phyloP scores from a whole-genome alignment of 202 grass and related monocot species.

The Schoenoplectus triqueter region DNA sequence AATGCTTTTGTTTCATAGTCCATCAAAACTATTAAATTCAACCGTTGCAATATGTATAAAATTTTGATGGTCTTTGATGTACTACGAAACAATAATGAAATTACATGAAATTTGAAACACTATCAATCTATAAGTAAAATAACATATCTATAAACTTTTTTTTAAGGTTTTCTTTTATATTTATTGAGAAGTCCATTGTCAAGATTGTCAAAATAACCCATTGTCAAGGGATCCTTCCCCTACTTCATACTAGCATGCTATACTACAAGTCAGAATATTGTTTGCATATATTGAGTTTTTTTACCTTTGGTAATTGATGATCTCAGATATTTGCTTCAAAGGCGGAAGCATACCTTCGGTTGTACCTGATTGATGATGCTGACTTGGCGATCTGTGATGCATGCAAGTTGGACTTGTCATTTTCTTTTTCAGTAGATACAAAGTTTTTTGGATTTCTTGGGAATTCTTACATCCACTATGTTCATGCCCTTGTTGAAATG shows the following conservation, averaged over 20 bases:
- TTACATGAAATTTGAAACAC: too few species aligned
- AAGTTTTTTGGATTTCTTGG: conserved; percentile 75
- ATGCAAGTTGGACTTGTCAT: conserved; percentile 71
- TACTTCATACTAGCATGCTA: not conserved
- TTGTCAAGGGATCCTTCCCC: too few species aligned
- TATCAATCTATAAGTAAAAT: too few species aligned
- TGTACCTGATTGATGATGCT: conserved; percentile 74
- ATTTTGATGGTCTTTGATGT: too few species aligned
- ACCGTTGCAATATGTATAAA: too few species aligned
- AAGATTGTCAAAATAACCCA: too few species aligned
- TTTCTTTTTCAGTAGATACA: conserved; percentile 56
- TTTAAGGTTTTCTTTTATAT: too few species aligned
- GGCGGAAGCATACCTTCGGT: conserved; percentile 73
- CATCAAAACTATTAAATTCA: too few species aligned
- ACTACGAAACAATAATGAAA: too few species aligned
- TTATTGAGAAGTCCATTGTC: too few species aligned
- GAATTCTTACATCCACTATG: conserved; percentile 71
- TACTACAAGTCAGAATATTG: not conserved
- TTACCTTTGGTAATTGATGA: conserved; percentile 21
- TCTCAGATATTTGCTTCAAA: conserved; percentile 74
- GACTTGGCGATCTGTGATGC: conserved; percentile 71
- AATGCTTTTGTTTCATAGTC: too few species aligned
- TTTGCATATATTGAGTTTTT: not conserved
- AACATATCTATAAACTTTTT: too few species aligned
- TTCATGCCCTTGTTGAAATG: conserved; percentile 85